Base-by-base conservation (phyloP, 352 stramenopile species). In the Phytopythium litorale region DNA sequence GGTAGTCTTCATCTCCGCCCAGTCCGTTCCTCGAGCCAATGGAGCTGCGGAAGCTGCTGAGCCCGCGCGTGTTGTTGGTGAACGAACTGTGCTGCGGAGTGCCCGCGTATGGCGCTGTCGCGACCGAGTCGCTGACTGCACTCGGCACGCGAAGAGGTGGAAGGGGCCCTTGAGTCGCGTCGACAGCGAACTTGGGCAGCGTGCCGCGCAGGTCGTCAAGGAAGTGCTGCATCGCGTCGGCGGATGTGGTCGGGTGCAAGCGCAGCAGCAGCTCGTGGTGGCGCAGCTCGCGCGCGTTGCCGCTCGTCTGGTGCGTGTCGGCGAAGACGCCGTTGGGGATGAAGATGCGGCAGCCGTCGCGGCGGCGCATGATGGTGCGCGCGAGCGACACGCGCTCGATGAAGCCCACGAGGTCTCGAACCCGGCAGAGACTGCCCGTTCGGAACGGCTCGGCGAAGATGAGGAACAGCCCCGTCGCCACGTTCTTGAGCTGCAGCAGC, bases 401-500 rank as follows among this genome's bases (percentile, higher is more conserved):
- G 60, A 86, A 85, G 3, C 86, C 86, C 16, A 73, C 42, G 25
- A 89, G 62, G 7, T 67, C 50, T 9, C 72, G 68, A 30, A 93
- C 74, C 38, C 74, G 65, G 54, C 84, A 88, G 52, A 82, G 68
- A 52, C 81, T 92, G 3, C 84, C 84, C 0, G 78, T 89, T 25
- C 81, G 78, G 46, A 95, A 92, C 0, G 86, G 86, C 63, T 95
- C 86, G 15, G 84, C 80, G 60, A 91, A 95, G 62, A 93, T 89
- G 25, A 95, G 73, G 52, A 93, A 95, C 25, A 95, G 73, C 3
- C 86, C 86, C 0, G 74, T 91, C 12, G 80, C 78, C 48, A 92
- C 74, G 62, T 95, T 95, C 65, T 92, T 92, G 23, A 94, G 68
- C 85, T 94, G 52, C 11, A 12, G 33, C 11, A 12, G 9, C 32